Base-by-base conservation (phyloP, 192 early-diverging fungal species). In the Podila epicladia region DNA sequence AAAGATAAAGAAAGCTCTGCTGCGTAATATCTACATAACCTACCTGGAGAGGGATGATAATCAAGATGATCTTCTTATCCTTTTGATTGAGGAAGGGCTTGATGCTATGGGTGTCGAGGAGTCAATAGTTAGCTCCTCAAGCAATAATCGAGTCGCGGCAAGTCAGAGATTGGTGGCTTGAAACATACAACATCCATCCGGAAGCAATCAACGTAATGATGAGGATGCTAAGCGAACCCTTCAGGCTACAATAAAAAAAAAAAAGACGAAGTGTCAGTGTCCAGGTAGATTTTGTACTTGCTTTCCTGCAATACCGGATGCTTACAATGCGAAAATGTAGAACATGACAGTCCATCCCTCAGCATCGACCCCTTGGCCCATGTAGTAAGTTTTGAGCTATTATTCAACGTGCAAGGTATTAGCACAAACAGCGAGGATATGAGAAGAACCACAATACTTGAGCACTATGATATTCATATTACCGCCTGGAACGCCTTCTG, bases 321-420 rank as follows among this genome's bases (percentile, higher is more conserved):
- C 85, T 73, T 82, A 87, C 85, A 85, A 87, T 11, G 86, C 80
- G 69, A 87, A 89, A 22, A 89, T 82, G 60, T 89, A 89, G 66
- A 87, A 86, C 58, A 87, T 84, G 17, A 87, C 83, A 2, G 84
- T 82, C 86, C 86, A 89, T 29, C 85, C 86, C 49, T 89, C 86
- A 37, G 77, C 68, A n/a, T 80, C 77, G 50, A 79, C 62, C 19
- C 88, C 88, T 51, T 74, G 74, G 12, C 82, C 73, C 85, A 87
- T 85, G 61, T 83, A 86, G 65, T 85, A 75, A 15, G 83, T 82
- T 62, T 87, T 87, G 19, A 83, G 68, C 86, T 87, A 45, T 45
- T 45, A 3, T 45, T 45, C 13, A 45, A 45, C 15, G 15, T 17
- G 41, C 15, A 15, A 53, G 8, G 15, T 24, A 11, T 38, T 13